Conservation (phyloP, 257 asterid species). For the Hygrophila difformis region DNA sequence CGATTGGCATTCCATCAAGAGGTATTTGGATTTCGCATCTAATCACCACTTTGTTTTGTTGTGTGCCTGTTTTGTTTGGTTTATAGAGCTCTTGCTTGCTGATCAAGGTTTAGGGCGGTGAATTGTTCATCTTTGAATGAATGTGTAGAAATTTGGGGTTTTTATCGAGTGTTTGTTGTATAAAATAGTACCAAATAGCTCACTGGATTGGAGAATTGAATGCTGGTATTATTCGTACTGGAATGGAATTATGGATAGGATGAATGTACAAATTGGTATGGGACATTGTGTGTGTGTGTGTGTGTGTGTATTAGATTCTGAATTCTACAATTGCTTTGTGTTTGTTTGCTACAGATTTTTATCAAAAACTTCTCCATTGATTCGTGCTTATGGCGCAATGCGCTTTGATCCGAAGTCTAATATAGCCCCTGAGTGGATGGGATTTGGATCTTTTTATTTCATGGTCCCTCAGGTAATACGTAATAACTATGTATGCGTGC, state of each 20-base stretch:
- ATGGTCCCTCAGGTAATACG: constrained; percentile 81
- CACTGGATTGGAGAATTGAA: too few species aligned
- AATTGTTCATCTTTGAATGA: too few species aligned
- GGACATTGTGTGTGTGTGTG: too few species aligned
- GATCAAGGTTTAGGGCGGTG: background rate
- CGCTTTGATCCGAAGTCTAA: constrained; percentile 67
- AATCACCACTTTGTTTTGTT: too few species aligned
- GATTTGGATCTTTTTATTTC: constrained; percentile 86
- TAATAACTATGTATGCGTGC: too few species aligned
- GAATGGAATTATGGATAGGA: too few species aligned
- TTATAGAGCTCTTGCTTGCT: background rate
- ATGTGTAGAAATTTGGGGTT: too few species aligned
- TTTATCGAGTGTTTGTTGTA: background rate
- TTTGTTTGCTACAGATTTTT: constrained; percentile 41
- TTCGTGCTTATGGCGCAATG: constrained; percentile 93
- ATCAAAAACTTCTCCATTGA: constrained; percentile 71
- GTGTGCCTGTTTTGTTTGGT: too few species aligned
- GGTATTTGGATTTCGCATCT: constrained; percentile 26
- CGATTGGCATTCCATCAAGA: constrained; percentile 77
- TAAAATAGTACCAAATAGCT: background rate
- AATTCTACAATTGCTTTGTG: too few species aligned
- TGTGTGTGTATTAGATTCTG: too few species aligned
- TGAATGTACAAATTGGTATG: too few species aligned
- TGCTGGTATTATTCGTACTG: too few species aligned
- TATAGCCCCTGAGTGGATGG: constrained; percentile 72